Percentiles rank a stretch among this genome's conserved stretches.
Conservation (phyloP, 208 protist genomes). For the Entamoeba dispar region DNA sequence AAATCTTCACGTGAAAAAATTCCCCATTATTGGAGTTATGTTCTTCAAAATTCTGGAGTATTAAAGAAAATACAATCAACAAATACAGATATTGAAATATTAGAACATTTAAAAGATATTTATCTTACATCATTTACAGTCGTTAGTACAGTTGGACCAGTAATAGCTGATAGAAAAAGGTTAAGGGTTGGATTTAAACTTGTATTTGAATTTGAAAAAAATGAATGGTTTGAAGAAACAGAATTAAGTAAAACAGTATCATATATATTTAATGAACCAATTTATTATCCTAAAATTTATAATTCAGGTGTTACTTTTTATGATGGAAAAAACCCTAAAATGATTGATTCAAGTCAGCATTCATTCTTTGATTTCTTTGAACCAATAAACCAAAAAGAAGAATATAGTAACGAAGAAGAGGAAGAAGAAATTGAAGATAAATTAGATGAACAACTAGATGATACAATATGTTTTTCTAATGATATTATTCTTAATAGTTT, state of each 20-base stretch:
- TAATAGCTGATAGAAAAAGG: background rate
- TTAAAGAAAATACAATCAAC: background rate
- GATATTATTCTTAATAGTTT: background rate
- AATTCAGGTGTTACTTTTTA: background rate
- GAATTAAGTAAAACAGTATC: background rate
- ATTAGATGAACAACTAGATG: background rate
- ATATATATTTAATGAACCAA: background rate
- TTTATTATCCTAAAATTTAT: background rate
- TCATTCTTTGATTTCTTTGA: background rate
- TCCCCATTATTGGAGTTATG: background rate
- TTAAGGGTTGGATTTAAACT: background rate
- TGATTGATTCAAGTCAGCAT: background rate
- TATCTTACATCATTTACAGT: background rate
- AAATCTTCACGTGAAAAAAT: background rate
- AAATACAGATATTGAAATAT: background rate
- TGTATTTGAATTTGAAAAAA: background rate
- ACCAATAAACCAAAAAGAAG: background rate
- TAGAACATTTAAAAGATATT: background rate
- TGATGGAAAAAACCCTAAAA: background rate
- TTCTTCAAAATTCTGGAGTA: background rate
- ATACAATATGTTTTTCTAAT: background rate
- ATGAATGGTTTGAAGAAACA: background rate
- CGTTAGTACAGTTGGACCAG: background rate
- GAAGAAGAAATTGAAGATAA: background rate
- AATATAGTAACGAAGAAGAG: background rate